Evolutionary conservation across 2,329 filamentous ascomycete species (phyloP).

Genomic region (Aspergillus pseudoglaucus): DNA sequence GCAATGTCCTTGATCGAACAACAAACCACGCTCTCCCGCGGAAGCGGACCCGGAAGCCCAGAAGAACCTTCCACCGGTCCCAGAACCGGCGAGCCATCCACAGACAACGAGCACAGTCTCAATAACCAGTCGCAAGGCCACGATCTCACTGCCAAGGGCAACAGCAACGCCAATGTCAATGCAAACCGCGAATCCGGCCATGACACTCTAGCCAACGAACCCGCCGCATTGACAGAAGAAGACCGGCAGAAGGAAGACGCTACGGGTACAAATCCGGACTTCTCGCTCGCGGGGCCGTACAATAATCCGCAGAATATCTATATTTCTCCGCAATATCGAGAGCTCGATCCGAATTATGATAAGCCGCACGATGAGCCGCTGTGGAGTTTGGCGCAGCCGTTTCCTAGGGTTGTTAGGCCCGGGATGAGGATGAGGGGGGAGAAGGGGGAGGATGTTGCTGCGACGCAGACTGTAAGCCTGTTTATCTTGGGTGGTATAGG

Average conservation of each 20-base stretch:
- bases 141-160: too few species aligned
- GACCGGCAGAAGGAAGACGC: background rate
- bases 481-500: background rate
- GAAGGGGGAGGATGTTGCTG: background rate
- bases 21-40: too few species aligned
- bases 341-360: slow-evolving; percentile 47
- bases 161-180: too few species aligned
- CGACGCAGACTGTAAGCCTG: background rate
- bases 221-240: background rate
- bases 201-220: background rate
- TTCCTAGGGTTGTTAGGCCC: slow-evolving; percentile 45
- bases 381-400: slow-evolving; percentile 46
- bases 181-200: too few species aligned
- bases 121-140: too few species aligned
- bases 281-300: background rate
- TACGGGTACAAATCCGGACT: background rate
- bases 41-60: too few species aligned
- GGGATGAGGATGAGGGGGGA: slow-evolving; percentile 35
- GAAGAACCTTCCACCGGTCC: too few species aligned
- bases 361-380: slow-evolving; percentile 41
- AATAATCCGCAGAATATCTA: slow-evolving; percentile 2
- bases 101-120: too few species aligned
- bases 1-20: too few species aligned
- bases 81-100: too few species aligned
- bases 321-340: slow-evolving; percentile 10